These are phyloP conservation scores for Phylloporus sp. DNA, from an alignment of 768 basidiomycete species.

Conservation along the genomic window DNA sequence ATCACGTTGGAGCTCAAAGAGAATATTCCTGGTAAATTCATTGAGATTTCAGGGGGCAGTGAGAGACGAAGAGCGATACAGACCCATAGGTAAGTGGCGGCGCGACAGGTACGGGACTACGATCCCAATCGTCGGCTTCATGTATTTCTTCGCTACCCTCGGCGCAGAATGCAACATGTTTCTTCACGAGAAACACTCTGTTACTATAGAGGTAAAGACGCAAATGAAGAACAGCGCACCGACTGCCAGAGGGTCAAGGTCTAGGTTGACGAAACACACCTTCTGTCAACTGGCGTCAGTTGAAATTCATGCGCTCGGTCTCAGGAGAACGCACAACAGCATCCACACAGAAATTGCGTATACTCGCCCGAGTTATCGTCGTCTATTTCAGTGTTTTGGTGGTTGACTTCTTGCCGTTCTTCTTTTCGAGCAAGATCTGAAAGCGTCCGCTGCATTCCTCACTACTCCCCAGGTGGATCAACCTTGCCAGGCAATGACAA, in stretches of 20 bases:
- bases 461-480: constrained; percentile 1
- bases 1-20: constrained; percentile 66
- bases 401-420: not conserved
- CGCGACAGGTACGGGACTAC: constrained; percentile 65
- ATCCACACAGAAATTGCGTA: constrained; percentile 24
- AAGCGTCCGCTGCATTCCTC: constrained; percentile 21
- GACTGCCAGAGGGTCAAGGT: constrained; percentile 3
- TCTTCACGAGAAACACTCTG: constrained; percentile 20
- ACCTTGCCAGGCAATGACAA: not conserved
- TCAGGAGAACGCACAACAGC: constrained; percentile 13
- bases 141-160: constrained; percentile 55
- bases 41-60: not conserved
- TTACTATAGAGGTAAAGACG: not conserved
- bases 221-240: constrained; percentile 1
- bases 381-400: constrained; percentile 6
- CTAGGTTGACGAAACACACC: constrained; percentile 5
- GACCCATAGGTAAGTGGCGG: constrained; percentile 63
- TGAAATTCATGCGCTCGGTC: not conserved
- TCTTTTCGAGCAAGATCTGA: constrained; percentile 22
- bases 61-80: constrained; percentile 30
- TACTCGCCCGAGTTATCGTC: constrained; percentile 19
- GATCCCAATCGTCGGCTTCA: constrained; percentile 75
- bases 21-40: constrained; percentile 44
- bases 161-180: constrained; percentile 61
- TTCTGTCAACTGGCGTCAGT: constrained; percentile 12